Evolutionary conservation across 1,284 basidiomycete genomes (phyloP), one percentile per base, ranked within the genome.

Genomic region (Ceratobasidium sp.): DNA sequence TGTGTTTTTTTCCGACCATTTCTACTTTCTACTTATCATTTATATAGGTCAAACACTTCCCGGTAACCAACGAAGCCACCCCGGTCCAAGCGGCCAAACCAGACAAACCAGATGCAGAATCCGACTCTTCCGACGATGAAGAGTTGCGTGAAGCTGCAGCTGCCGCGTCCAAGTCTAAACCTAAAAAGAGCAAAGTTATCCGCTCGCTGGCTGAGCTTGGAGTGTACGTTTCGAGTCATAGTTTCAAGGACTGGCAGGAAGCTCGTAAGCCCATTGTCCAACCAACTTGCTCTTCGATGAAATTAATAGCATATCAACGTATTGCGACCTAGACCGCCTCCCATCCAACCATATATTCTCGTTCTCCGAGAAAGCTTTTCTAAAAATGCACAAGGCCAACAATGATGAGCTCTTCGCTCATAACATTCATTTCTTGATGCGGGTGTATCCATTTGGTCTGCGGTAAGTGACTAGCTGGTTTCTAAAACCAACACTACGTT

Each of bases 141-240:
- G 62, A 65, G 25, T 38, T 65, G 49, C 47, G 27, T 38, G 62
- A 65, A 20, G 62, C 62, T 20, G 62, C 62, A 8, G 62, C 35
- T 7, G 62, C 47, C 5, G 62, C 62, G 5, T 52, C 62, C 10
- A 65, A 65, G 20, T 12, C 47, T n/a, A 65, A 65, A 25, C 62
- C 62, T 4, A 65, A 65, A 38, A 65, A 65, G 49, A 65, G 62
- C 34, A 65, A 65, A 29, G 62, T 65, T 20, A 65, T 65, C 42
- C 62, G 34, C 3, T 47, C 49, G 13, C 62, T 65, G 25, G 47
- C 62, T 1, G 62, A 65, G 27, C 50, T 65, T 13, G 62, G 62
- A 29, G 49, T 65, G 34, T 65, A 65, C 29, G 27, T 65, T 40
- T 65, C 62, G 15, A 47, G 62, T 25, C 62, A 65, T 42, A 52